These are phyloP conservation scores for Rhododendron griersonianum DNA, from an alignment of 148 eudicot species.

Conservation along the genomic window DNA sequence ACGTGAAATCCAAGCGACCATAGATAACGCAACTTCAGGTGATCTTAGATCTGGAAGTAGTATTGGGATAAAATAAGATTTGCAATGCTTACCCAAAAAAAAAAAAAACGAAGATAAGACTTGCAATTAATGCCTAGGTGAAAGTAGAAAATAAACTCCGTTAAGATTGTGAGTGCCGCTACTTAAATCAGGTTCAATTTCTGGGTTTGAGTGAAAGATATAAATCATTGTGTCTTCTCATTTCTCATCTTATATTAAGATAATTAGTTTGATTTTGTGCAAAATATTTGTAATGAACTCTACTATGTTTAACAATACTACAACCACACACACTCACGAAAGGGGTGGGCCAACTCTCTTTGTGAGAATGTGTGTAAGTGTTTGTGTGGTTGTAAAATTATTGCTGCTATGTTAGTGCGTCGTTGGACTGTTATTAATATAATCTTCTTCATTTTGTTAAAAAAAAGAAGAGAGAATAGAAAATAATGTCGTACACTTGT, in stretches of 20 bases:
- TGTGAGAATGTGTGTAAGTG: too few relatives aligned
- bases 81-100: background rate
- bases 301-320: background rate
- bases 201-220: background rate
- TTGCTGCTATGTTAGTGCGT: too few relatives aligned
- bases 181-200: too few relatives aligned
- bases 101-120: too few relatives aligned
- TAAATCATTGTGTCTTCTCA: background rate
- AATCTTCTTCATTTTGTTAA: background rate
- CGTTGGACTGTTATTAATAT: too few relatives aligned
- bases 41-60: background rate
- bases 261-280: too few relatives aligned
- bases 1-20: background rate
- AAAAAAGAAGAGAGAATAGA: background rate
- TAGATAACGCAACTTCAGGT: background rate
- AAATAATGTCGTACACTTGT: conserved; percentile 34
- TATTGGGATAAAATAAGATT: background rate
- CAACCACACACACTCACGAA: too few relatives aligned
- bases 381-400: too few relatives aligned
- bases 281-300: background rate
- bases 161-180: too few relatives aligned
- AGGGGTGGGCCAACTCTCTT: too few relatives aligned
- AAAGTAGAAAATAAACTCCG: background rate
- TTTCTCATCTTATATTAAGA: background rate
- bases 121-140: background rate